Conservation (phyloP, 116 monocot species). For the Iris pallida region DNA sequence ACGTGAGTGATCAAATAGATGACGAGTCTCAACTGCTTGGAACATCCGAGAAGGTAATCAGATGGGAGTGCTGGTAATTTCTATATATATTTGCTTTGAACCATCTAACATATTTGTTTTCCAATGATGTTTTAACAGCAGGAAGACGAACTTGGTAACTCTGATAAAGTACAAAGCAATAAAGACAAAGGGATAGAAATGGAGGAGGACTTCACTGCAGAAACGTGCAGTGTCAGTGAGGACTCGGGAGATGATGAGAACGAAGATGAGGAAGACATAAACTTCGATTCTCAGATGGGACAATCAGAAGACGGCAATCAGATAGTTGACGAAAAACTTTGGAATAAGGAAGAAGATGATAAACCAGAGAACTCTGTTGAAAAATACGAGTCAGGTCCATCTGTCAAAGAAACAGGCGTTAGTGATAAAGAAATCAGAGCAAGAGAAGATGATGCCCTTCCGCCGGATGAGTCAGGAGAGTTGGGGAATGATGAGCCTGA, state of each 20-base stretch:
- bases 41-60: constrained; percentile 46
- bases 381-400: constrained; percentile 74
- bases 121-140: constrained; percentile 26
- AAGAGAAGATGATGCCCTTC: constrained; percentile 51
- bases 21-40: constrained; percentile 72
- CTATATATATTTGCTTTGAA: background rate
- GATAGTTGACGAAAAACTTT: constrained; percentile 63
- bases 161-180: constrained; percentile 39
- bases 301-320: constrained; percentile 44
- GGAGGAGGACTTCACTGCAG: constrained; percentile 88
- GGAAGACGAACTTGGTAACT: constrained; percentile 47
- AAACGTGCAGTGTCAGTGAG: constrained; percentile 70
- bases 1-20: constrained; percentile 85
- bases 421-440: constrained; percentile 62
- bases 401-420: constrained; percentile 54
- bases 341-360: constrained; percentile 63
- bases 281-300: constrained; percentile 83
- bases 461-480: constrained; percentile 38
- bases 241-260: constrained; percentile 41
- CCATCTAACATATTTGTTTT: constrained; percentile 3
- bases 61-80: background rate
- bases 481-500: constrained; percentile 20
- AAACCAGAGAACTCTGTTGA: constrained; percentile 37
- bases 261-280: constrained; percentile 55
- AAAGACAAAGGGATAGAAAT: constrained; percentile 83